Percentiles rank a stretch among this genome's conserved stretches.
Conservation (phyloP, 2,329 filamentous ascomycete genomes). For the Venturiaceae sp. region DNA sequence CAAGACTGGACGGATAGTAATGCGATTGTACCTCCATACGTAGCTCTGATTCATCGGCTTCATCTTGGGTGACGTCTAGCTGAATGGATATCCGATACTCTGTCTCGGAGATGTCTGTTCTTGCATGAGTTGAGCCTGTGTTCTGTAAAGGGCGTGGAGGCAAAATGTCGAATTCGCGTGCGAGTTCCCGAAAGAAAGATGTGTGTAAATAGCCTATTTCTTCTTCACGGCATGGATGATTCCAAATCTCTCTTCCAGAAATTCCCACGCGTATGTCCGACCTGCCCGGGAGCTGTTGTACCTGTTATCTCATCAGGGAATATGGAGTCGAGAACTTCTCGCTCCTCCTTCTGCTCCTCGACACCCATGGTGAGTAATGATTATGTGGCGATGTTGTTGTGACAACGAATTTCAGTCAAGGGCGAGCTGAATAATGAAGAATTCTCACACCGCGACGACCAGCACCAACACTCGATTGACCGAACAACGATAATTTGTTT, state of each 20-base stretch:
- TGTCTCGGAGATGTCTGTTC: constrained; percentile 74
- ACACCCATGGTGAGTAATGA: constrained; percentile 29
- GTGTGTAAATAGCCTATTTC: background rate
- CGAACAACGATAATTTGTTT: background rate
- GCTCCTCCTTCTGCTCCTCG: constrained; percentile 92
- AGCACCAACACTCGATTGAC: background rate
- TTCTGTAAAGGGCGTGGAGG: background rate
- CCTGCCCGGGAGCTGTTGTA: constrained; percentile 22
- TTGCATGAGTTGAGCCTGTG: constrained; percentile 1
- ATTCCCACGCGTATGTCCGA: background rate
- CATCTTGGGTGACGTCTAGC: constrained; percentile 66
- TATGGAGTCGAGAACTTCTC: constrained; percentile 95
- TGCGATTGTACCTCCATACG: constrained; percentile 27
- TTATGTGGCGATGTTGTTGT: background rate
- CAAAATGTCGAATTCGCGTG: background rate
- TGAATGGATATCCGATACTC: constrained; percentile 79
- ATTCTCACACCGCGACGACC: background rate
- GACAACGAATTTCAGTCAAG: no score
- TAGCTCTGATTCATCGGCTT: constrained; percentile 49
- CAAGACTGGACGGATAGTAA: background rate
- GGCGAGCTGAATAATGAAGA: no score
- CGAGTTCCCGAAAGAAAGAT: background rate
- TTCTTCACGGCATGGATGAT: background rate
- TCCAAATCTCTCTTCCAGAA: background rate
- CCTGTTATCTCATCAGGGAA: constrained; percentile 96